Evolutionary conservation across 1,139 yeast species (phyloP).

Genomic region (Zhuliangozyma blackwelliae): DNA sequence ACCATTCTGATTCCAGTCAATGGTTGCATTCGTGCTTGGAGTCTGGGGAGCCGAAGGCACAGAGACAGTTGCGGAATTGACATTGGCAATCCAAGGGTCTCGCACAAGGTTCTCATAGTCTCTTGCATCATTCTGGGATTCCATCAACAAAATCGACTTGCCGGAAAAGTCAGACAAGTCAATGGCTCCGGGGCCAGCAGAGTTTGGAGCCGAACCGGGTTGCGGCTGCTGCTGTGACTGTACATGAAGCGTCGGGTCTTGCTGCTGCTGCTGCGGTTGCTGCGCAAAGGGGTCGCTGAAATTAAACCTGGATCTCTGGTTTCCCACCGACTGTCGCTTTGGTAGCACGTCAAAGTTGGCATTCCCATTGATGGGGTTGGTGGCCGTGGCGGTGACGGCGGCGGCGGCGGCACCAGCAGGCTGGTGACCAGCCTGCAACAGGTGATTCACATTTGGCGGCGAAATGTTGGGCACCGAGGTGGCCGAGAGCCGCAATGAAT

Average conservation of each 20-base stretch:
- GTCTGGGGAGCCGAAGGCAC: slow-evolving; percentile 27
- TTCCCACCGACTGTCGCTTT: slow-evolving; percentile 52
- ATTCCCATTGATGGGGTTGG: slow-evolving; percentile 7
- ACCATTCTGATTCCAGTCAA: slow-evolving; percentile 11
- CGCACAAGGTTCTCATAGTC: slow-evolving; percentile 49
- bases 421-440: slow-evolving; percentile 10
- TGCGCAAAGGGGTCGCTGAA: slow-evolving; percentile 59
- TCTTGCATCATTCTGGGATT: slow-evolving; percentile 51
- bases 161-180: slow-evolving; percentile 42
- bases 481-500: slow-evolving; percentile 12
- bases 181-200: slow-evolving; percentile 17
- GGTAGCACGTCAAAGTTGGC: slow-evolving; percentile 7
- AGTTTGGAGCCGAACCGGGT: slow-evolving; percentile 9
- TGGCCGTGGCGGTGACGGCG: slow-evolving; percentile 12
- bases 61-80: too few species aligned
- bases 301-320: slow-evolving; percentile 63
- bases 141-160: slow-evolving; percentile 53
- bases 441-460: slow-evolving; percentile 12
- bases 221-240: slow-evolving; percentile 9
- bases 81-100: slow-evolving; percentile 36
- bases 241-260: slow-evolving; percentile 4
- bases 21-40: slow-evolving; percentile 19
- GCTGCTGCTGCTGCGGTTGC: slow-evolving; percentile 14
- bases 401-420: slow-evolving; percentile 2
- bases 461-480: slow-evolving; percentile 14